A percentile compares a stretch with the other conserved stretches of the same genome.
These are phyloP conservation scores for Gossypium aridum DNA, from an alignment of 441 rosid genomes.

Conservation along the genomic window DNA sequence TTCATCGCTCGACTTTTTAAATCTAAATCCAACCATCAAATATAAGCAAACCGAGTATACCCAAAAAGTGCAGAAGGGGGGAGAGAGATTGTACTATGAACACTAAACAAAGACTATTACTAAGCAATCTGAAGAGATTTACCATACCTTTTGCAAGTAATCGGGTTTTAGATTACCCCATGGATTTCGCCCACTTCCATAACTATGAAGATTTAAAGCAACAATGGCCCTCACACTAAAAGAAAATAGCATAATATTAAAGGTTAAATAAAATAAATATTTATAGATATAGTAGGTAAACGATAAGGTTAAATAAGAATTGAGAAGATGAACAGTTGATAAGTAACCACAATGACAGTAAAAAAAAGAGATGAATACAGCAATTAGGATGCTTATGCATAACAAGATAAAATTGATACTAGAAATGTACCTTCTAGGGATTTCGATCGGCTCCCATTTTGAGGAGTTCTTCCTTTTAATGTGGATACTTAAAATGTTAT, in stretches of 20 bases:
- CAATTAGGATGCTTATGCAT: background rate
- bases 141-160: slow-evolving; percentile 74
- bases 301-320: background rate
- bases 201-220: slow-evolving; percentile 79
- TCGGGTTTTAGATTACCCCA: slow-evolving; percentile 82
- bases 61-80: too few relatives aligned
- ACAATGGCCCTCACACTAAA: slow-evolving; percentile 49
- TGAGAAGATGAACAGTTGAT: background rate
- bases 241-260: slow-evolving; percentile 8
- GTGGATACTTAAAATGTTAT: slow-evolving; percentile 69
- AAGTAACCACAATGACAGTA: background rate
- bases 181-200: slow-evolving; percentile 94
- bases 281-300: background rate
- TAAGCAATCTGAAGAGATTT: background rate
- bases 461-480: slow-evolving; percentile 69
- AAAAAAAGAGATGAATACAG: background rate
- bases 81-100: background rate
- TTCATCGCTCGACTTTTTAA: too few relatives aligned
- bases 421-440: slow-evolving; percentile 73
- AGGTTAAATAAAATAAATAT: background rate
- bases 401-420: background rate
- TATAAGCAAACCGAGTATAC: too few relatives aligned
- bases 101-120: background rate
- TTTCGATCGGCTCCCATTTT: slow-evolving; percentile 80
- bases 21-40: too few relatives aligned